Evolutionary conservation across 2,329 filamentous ascomycete species (phyloP).

Genomic region (Lecanicillium sp.): DNA sequence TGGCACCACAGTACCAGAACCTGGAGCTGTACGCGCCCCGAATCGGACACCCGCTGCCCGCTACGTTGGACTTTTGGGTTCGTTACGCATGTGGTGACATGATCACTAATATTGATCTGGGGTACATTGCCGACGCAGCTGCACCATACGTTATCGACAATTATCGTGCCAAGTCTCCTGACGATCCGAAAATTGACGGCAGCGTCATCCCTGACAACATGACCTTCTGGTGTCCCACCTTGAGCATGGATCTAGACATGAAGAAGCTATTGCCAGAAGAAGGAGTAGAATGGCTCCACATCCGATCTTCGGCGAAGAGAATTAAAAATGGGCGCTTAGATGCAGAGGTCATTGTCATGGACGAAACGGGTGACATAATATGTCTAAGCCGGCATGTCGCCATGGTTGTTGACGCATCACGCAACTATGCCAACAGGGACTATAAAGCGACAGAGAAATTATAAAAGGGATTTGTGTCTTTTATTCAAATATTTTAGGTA

Average conservation of each 20-base stretch:
- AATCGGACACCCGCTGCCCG: conserved; percentile 3
- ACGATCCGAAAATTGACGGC: conserved; percentile 12
- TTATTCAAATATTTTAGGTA: no score
- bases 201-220: conserved; percentile 18
- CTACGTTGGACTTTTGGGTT: conserved; percentile 15
- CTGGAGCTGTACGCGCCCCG: conserved; percentile 22
- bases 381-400: conserved; percentile 23
- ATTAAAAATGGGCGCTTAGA: conserved; percentile 68
- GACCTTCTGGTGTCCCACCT: conserved; percentile 66
- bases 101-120: conserved; percentile 2
- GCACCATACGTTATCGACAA: conserved; percentile 59
- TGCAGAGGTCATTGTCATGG: conserved; percentile 60
- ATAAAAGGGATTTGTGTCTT: no score
- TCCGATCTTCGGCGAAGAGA: conserved; percentile 56
- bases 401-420: conserved; percentile 16
- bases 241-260: conserved; percentile 67
- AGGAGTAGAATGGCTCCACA: conserved; percentile 66
- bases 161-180: conserved; percentile 24
- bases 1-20: conserved; percentile 15
- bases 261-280: conserved; percentile 62
- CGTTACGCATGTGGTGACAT: not conserved
- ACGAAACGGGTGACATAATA: conserved; percentile 28
- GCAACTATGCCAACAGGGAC: conserved; percentile 18
- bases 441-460: no score
- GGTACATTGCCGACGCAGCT: conserved; percentile 23